These are phyloP conservation scores for Lodderomyces theae DNA, from an alignment of 1,139 yeast genomes.

Conservation along the genomic window DNA sequence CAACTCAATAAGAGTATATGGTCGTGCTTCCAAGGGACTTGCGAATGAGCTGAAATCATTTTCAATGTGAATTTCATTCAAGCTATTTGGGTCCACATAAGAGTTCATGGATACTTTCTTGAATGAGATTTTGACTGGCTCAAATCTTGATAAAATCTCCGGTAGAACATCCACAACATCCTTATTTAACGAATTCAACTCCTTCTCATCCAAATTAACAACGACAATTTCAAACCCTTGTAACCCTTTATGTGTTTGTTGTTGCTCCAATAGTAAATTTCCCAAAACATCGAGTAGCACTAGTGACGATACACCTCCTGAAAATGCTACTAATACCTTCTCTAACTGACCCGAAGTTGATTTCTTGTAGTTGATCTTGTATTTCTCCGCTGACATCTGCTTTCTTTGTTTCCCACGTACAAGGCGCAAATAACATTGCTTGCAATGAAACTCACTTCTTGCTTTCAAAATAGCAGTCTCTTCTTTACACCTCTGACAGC, in stretches of 20 bases:
- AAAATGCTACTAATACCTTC: constrained; percentile 54
- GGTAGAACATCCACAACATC: constrained; percentile 19
- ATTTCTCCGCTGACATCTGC: constrained; percentile 66
- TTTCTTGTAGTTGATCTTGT: constrained; percentile 60
- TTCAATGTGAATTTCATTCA: constrained; percentile 27
- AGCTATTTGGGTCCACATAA: constrained; percentile 26
- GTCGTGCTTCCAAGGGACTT: constrained; percentile 7
- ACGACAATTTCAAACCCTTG: constrained; percentile 66
- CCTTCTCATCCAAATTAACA: constrained; percentile 48
- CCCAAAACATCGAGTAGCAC: constrained; percentile 66
- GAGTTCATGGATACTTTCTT: constrained; percentile 39
- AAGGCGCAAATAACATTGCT: constrained; percentile 67
- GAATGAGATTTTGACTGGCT: constrained; percentile 27
- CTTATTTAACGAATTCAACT: constrained; percentile 17
- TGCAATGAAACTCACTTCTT: constrained; percentile 71
- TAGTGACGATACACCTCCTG: constrained; percentile 66
- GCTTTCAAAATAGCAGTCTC: constrained; percentile 48
- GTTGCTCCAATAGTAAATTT: constrained; percentile 61
- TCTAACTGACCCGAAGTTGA: constrained; percentile 17
- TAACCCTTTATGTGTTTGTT: constrained; percentile 54
- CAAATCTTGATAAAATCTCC: constrained; percentile 20
- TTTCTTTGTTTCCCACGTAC: constrained; percentile 78
- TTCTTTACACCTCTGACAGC: constrained; percentile 53
- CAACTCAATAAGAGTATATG: constrained; percentile 23
- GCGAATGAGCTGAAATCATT: constrained; percentile 28